These are phyloP conservation scores for Talaromyces proteolyticus DNA, from an alignment of 495 filamentous ascomycete species.

Conservation along the genomic window DNA sequence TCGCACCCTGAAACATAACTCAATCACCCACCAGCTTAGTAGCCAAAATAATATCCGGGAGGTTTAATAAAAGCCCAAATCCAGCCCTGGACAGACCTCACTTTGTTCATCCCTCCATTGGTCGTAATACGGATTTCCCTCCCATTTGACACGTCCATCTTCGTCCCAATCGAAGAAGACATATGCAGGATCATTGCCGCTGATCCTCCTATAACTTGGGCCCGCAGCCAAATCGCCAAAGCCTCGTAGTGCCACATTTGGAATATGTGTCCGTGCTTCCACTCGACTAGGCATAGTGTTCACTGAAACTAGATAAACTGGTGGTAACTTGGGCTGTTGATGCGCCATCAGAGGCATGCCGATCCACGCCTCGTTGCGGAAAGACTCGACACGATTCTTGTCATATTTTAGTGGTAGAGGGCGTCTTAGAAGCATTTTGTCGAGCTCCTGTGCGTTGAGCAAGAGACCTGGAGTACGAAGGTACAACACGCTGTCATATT, in stretches of 20 bases:
- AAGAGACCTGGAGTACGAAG: constrained; percentile 35
- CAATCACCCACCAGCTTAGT: no score
- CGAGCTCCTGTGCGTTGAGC: constrained; percentile 31
- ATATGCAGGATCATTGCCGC: constrained; percentile 27
- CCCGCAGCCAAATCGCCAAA: constrained; percentile 30
- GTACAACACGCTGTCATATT: constrained; percentile 40
- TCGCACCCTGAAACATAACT: no score
- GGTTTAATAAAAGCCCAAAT: constrained; percentile 14
- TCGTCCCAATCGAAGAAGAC: constrained; percentile 36
- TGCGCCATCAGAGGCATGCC: constrained; percentile 33
- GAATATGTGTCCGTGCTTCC: constrained; percentile 38
- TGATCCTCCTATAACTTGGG: constrained; percentile 10
- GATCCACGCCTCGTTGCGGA: constrained; percentile 39
- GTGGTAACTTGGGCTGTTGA: constrained; percentile 26
- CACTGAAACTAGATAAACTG: constrained; percentile 37
- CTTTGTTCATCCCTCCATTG: constrained; percentile 30
- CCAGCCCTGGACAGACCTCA: constrained; percentile 32
- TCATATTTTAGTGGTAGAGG: constrained; percentile 32
- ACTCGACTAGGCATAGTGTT: constrained; percentile 30
- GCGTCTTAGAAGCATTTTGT: constrained; percentile 28
- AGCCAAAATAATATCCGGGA: neutral
- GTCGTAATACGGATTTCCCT: constrained; percentile 30
- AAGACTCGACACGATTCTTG: constrained; percentile 29
- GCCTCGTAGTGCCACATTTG: constrained; percentile 27
- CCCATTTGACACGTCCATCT: constrained; percentile 29